A percentile compares a stretch with the other conserved stretches of the same genome.
Conservation (phyloP, 2,329 filamentous ascomycete genomes). For the Beauveria scarabaeidicola region DNA sequence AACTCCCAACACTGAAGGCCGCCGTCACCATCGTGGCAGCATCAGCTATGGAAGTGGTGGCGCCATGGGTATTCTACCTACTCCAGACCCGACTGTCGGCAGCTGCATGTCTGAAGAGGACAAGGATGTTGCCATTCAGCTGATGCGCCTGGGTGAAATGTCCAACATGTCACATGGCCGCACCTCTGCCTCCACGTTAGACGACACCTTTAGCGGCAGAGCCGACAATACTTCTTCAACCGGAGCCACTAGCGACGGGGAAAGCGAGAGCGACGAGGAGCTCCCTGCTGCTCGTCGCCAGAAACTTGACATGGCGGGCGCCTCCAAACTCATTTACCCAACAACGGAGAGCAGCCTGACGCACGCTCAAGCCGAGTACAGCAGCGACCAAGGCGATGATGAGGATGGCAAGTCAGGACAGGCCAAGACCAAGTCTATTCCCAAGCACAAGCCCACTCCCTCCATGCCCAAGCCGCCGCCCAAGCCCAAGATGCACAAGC, state of each 20-base stretch:
- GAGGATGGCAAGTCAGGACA: slow-evolving; percentile 27
- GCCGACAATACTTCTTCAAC: slow-evolving; percentile 80
- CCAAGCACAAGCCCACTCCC: slow-evolving; percentile 31
- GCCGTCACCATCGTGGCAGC: slow-evolving; percentile 55
- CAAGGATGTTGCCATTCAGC: slow-evolving; percentile 86
- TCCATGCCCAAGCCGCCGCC: slow-evolving; percentile 23
- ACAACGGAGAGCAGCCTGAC: slow-evolving; percentile 46
- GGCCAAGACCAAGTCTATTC: slow-evolving; percentile 32
- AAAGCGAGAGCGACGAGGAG: slow-evolving; percentile 57
- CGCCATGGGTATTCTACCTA: slow-evolving; percentile 61
- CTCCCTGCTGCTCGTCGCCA: slow-evolving; percentile 50
- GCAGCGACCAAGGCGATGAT: slow-evolving; percentile 26
- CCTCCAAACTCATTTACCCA: slow-evolving; percentile 39
- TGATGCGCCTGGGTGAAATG: slow-evolving; percentile 91
- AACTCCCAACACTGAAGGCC: slow-evolving; percentile 52
- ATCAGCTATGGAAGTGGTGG: slow-evolving; percentile 44
- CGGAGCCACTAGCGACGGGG: slow-evolving; percentile 72
- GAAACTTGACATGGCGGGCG: slow-evolving; percentile 39
- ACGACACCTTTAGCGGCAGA: slow-evolving; percentile 86
- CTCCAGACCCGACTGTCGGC: slow-evolving; percentile 91
- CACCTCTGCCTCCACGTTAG: slow-evolving; percentile 84
- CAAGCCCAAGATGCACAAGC: slow-evolving; percentile 38
- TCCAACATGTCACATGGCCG: slow-evolving; percentile 90
- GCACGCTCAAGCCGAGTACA: slow-evolving; percentile 31
- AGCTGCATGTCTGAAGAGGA: slow-evolving; percentile 95